Percentiles rank a stretch among this genome's conserved stretches.
Evolutionary conservation across 768 basidiomycete genomes (phyloP).

Genomic region (Rhodotorula diobovata): DNA sequence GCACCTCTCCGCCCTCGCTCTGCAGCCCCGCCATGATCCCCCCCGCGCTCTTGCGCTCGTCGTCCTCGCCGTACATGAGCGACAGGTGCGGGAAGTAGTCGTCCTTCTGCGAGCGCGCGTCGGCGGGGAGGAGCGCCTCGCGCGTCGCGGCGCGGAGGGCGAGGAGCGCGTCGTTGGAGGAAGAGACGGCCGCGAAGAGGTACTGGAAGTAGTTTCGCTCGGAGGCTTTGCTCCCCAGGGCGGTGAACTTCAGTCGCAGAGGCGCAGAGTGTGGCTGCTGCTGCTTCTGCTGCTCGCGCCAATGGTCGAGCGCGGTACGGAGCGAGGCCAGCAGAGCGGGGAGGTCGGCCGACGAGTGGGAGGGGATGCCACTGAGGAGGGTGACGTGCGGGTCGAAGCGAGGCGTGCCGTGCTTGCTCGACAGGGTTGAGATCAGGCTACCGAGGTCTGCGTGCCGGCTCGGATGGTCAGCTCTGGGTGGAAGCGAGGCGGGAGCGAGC

Average conservation of each 20-base stretch:
- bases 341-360: background rate
- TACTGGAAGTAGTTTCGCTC: slow-evolving; percentile 20
- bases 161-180: background rate
- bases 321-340: background rate
- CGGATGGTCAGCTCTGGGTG: background rate
- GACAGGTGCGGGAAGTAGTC: slow-evolving; percentile 30
- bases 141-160: background rate
- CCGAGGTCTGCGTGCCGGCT: background rate
- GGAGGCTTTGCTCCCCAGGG: background rate
- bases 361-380: slow-evolving; percentile 15
- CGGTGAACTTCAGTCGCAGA: background rate
- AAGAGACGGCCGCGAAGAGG: slow-evolving; percentile 4
- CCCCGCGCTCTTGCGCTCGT: background rate
- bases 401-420: background rate
- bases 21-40: background rate
- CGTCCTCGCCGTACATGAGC: slow-evolving; percentile 14
- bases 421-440: background rate
- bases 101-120: background rate
- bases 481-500: background rate
- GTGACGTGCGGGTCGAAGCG: slow-evolving; percentile 23
- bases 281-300: too few relatives aligned
- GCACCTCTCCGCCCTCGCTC: slow-evolving; percentile 1
- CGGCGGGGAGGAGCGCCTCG: background rate
- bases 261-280: background rate
- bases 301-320: background rate